Conservation (phyloP, 768 basidiomycete species). For the Kwoniella sp. region DNA sequence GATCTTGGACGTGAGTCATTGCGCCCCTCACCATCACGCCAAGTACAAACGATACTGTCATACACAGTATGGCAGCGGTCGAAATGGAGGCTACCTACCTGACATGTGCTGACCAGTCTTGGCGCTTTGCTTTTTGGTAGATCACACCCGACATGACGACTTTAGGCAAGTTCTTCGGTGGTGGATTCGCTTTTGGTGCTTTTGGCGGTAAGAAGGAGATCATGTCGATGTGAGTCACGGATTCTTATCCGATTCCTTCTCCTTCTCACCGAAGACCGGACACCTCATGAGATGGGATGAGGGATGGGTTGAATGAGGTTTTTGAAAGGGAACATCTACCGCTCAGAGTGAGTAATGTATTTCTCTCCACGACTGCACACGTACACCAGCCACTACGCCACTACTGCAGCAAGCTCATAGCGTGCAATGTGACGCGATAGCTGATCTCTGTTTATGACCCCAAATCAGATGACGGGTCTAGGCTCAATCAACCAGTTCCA, state of each 20-base stretch:
- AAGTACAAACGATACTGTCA: no score
- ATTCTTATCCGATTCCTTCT: not conserved
- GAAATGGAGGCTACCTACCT: no score
- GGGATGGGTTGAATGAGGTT: conserved; percentile 15
- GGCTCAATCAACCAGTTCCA: conserved; percentile 38
- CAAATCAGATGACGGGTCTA: conserved; percentile 32
- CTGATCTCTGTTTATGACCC: no score
- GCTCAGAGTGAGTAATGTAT: conserved; percentile 12
- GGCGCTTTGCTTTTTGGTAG: not conserved
- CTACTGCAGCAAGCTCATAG: no score
- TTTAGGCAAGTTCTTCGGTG: conserved; percentile 34
- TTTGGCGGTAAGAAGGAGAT: conserved; percentile 28
- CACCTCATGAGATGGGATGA: conserved; percentile 25
- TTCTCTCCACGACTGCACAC: no score
- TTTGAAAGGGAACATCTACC: conserved; percentile 13
- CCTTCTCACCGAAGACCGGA: no score
- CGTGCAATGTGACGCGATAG: not conserved
- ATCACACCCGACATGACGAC: conserved; percentile 30
- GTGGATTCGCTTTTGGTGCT: conserved; percentile 35
- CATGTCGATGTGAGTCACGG: conserved; percentile 27
- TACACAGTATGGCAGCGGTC: no score
- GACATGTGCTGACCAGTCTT: no score
- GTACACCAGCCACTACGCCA: no score
- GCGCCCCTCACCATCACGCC: no score
- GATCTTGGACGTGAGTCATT: conserved; percentile 10